Evolutionary conservation across 2,329 filamentous ascomycete genomes (phyloP), one percentile per base, ranked within the genome.

Genomic region (Stagonosporopsis rhizophila): DNA sequence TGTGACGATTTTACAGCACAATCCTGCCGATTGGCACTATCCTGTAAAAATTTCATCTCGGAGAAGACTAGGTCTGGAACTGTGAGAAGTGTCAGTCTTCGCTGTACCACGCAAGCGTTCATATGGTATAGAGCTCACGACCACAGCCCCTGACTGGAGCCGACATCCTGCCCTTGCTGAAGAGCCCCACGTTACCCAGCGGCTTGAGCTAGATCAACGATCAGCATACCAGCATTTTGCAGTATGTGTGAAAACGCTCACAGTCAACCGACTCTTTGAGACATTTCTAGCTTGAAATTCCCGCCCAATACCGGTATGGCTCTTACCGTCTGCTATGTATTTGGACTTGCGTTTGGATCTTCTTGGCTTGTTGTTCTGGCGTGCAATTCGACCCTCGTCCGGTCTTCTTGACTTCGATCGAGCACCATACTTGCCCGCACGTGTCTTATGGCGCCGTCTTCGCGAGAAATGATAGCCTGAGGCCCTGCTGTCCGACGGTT

Each of bases 1-100:
- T 57, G 42, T 12, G 60, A 60, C 66, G 68, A 17, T 60, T 67
- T 51, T 61, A 64, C 50, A 47, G 51, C 37, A 64, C 64, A 53
- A 54, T 76, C 61, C 52, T 62, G 48, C 54, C 66, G 59, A 37
- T 62, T 67, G 54, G 62, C 66, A 15, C 73, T 68, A 52, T 75
- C 75, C 51, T 77, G 77, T 38, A 83, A 63, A 57, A 82, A 83
- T 22, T 73, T 77, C 78, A 82, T 80, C 62, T 82, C 79, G 25
- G 80, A 80, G 67, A 83, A 83, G 25, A 79, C 78, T 37, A 82
- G 73, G 67, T 83, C 80, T 25, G 81, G 81, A 46, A 83, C 81
- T 83, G 62, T 53, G 57, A 38, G 39, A 42, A 44, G 17, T 47
- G 48, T 72, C 55, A 75, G 62, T 38, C 51, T 61, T 52, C 35